Conservation (phyloP, 768 basidiomycete species). For the Agaricus blazei region DNA sequence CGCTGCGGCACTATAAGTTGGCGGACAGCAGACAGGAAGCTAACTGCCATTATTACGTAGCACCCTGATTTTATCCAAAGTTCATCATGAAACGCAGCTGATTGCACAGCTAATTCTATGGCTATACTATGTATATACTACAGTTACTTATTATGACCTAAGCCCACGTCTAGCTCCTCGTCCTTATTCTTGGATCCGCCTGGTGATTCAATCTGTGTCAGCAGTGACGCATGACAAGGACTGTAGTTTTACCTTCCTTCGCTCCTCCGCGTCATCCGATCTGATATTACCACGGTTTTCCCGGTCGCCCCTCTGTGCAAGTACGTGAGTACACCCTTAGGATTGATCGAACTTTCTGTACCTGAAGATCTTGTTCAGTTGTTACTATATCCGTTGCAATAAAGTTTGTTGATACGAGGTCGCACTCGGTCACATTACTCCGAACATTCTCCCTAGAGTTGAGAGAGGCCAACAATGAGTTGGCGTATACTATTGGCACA, state of each 20-base stretch:
- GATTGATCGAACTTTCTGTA: slow-evolving; percentile 2
- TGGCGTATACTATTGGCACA: slow-evolving; percentile 35
- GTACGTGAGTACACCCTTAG: no score
- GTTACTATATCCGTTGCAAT: slow-evolving; percentile 20
- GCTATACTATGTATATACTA: background rate
- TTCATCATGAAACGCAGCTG: no score
- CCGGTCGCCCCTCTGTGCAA: no score
- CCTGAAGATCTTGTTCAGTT: slow-evolving; percentile 16
- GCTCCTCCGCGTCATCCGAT: background rate
- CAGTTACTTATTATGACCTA: background rate
- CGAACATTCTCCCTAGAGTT: slow-evolving; percentile 35
- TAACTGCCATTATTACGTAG: no score
- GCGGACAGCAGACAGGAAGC: no score
- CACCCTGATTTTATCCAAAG: no score
- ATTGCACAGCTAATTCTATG: no score
- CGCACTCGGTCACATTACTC: slow-evolving; percentile 15
- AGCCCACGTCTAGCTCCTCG: background rate
- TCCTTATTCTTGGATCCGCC: background rate
- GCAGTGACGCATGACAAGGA: background rate
- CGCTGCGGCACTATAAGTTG: background rate
- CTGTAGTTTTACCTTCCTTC: background rate
- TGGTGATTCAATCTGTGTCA: background rate
- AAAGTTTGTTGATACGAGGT: slow-evolving; percentile 29
- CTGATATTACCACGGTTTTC: background rate
- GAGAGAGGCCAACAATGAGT: slow-evolving; percentile 39